Base-by-base conservation (phyloP, 148 eudicot species). In the Chenopodium quinoa region DNA sequence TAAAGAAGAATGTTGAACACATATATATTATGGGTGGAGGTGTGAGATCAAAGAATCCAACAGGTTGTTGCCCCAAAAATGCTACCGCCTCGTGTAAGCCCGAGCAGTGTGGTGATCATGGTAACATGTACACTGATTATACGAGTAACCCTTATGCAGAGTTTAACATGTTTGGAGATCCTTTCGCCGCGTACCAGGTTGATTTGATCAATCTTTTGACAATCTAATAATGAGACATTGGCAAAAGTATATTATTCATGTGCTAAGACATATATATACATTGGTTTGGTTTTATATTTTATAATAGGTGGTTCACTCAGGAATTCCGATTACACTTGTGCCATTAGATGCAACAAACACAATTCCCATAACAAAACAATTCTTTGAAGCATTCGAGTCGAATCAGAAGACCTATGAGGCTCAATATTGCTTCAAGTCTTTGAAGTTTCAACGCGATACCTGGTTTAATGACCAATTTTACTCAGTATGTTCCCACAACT, bases 171-270 rank as follows among this genome's bases (percentile, higher is more conserved):
- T 95, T 92, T 78, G 89, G 84, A 58, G 98, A 95, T 84, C 98
- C 98, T 54, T 95, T 95, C 89, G 97, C 97, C 75, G 97, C 98
- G 19, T 92, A 91, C 78, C 92, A 93, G 93, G 98, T 95, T 7
- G 0, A 7, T 3, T 10, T 10, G 71, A 66, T 27, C 20, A 4
- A 68, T 40, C 40, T 29, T 67, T 13, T 13, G 23, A 22, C 25
- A 8, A 22, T 62, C 66, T 62, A 22, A 20, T 62, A 22, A 20
- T 62, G 25, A 62, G 9, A 62, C 27, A 62, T 22, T 20, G 66
- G 1, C 71, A 5, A 3, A 22, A 9, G 17, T 29, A 67, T 27
- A 67, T 5, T 65, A n/a, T 65, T 65, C 27, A 65, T 25, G 68
- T n/a, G 13, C 68, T 11, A 12, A n/a, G 17, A 56, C 62, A 56